Evolutionary conservation across 2,329 filamentous ascomycete genomes (phyloP), one percentile per base, ranked within the genome.

Genomic region (Colletotrichum cuscutae): DNA sequence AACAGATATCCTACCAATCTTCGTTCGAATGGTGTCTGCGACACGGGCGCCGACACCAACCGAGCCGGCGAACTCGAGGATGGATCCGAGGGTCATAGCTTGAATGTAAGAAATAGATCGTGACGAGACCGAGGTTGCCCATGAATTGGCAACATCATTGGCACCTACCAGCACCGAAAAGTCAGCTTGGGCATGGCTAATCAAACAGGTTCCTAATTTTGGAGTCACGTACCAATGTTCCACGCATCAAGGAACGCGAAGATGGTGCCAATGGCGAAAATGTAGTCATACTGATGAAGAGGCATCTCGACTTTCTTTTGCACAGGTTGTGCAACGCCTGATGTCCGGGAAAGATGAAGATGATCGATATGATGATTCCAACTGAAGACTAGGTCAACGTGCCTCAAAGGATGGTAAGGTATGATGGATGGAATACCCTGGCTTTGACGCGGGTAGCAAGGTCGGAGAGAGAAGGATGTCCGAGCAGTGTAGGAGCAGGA

Each of bases 171-270:
- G 7, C 3, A 8, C 35, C 11, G 0, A n/a, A 7, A 8, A 11
- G 12, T 72, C 32, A 68, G 69, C 22, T 28, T 53, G 6, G n/a
- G 3, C 19, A 30, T 13, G 1, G 4, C 1, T 15, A 42, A 6
- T 2, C 8, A 12, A 2, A 3, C 8, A 5, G 0, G 13, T 1
- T 12, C 11, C 12, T 30, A 28, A 12, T 9, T 12, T 24, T 1
- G 42, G 49, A 58, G 30, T 15, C 7, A 46, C 81, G 72, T 80
- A 85, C 89, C 89, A 75, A 91, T 91, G 78, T 91, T 92, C 88
- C 89, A 92, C 65, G 90, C 90, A 79, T 92, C 90, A 53, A 92
- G 87, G 78, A 90, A 89, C 72, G 90, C 89, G 80, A 92, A 92
- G 72, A 92, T 86, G 66, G 88, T 89, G 81, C 88, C 90, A 66